Evolutionary conservation across 139 green algal species (phyloP), one percentile per base, ranked within the genome.

Genomic region (Chlorella sorokiniana): DNA sequence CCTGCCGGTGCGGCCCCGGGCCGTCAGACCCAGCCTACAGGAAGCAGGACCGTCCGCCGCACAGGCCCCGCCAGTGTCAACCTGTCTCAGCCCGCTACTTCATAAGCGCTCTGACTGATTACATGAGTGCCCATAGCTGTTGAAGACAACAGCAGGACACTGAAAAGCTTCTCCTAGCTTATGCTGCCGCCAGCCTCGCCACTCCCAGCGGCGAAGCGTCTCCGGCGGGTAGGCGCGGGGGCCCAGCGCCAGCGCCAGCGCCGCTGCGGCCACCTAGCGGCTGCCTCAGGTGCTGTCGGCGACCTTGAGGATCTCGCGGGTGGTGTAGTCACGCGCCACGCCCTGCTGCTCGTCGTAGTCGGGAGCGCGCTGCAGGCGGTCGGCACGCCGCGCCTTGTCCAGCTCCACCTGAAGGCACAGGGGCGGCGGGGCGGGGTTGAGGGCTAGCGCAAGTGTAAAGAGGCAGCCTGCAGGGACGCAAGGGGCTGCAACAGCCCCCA

Each of bases 281-380:
- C 35, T 48, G 22, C 38, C n/a, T 77, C 18, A 63, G 5, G 79
- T 84, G 76, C 42, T 68, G 42, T 44, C 40, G 41, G 61, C 71
- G 18, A 75, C 69, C 25, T n/a, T 10, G 6, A 80, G 25, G 38
- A 84, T 45, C 25, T 76, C 38, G 8, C 77, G 35, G 18, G 71
- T 88, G 10, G 78, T 51, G 35, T 23, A 79, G 72, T 88, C 81
- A 16, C 84, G 72, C 41, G 52, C 52, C 31, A 88, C 56, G 42
- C 80, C 84, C 31, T 86, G 75, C 78, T 83, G 71, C 62, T 37
- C 33, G 44, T 95, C 91, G 61, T 91, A 91, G n/a, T 95, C 91
- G 29, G 86, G 82, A 52, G 86, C 81, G 14, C 89, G 62, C 8
- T 59, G 35, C 37, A 69, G n/a, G 2, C 78, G 70, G 80, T 91